Conservation (phyloP, 2,329 filamentous ascomycete genomes). For the Zarea fungicola region DNA sequence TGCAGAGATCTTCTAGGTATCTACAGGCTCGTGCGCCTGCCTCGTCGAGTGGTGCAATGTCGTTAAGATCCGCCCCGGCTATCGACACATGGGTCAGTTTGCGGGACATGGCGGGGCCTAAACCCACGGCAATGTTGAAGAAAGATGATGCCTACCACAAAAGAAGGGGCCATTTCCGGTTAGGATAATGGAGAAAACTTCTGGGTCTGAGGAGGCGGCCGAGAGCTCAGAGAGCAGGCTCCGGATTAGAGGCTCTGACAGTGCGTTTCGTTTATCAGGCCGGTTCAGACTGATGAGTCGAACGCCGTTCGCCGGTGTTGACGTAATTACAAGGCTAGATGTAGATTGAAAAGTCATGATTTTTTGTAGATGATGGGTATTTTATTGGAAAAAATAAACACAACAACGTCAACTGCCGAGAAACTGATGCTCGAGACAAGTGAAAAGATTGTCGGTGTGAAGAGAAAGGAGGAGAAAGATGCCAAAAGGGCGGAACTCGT, state of each 20-base stretch:
- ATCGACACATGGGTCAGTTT: background rate
- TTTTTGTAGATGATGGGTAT: background rate
- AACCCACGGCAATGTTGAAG: too few relatives aligned
- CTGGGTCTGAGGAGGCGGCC: constrained; percentile 17
- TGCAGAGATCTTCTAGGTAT: constrained; percentile 26
- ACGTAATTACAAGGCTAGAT: constrained; percentile 16
- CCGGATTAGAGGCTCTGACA: constrained; percentile 43
- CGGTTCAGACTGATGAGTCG: constrained; percentile 45
- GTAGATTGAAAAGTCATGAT: background rate
- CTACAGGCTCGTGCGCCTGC: constrained; percentile 13
- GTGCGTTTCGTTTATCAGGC: constrained; percentile 51
- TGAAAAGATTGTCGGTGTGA: background rate
- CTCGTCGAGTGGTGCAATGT: constrained; percentile 30
- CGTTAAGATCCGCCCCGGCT: constrained; percentile 33
- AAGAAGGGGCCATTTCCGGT: constrained; percentile 28
- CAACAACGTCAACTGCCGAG: too few relatives aligned
- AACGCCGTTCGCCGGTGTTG: constrained; percentile 28
- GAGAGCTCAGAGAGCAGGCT: constrained; percentile 29
- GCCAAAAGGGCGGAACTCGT: too few relatives aligned
- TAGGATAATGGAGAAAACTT: constrained; percentile 28
- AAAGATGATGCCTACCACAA: constrained; percentile 23
- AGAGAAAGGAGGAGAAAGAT: too few relatives aligned
- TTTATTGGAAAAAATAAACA: background rate
- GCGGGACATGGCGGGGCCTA: too few relatives aligned
- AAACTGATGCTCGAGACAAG: background rate